phyloP scores from a whole-genome alignment of 305 asterid genomes.

The Fraxinus baroniana region DNA sequence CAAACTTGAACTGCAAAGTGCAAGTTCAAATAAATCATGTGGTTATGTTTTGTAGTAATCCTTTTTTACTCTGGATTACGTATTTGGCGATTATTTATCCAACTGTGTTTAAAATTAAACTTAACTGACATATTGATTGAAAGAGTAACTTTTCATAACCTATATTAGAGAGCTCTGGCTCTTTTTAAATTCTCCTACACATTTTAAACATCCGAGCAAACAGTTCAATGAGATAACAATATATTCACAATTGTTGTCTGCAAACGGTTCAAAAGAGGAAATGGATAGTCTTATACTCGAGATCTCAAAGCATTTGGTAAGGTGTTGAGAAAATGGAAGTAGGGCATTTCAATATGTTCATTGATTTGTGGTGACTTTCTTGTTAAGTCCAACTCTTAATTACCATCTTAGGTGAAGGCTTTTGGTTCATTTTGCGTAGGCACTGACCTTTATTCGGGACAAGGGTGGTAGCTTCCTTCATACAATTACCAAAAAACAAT shows the following conservation, averaged over 20 bases:
- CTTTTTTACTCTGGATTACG: no score
- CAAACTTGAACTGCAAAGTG: no score
- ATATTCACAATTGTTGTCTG: neutral
- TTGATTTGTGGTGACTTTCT: neutral
- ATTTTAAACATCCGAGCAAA: neutral
- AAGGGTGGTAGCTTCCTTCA: neutral
- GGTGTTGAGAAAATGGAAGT: neutral
- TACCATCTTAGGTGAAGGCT: neutral
- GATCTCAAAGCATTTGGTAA: neutral
- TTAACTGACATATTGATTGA: no score
- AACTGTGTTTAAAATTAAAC: no score
- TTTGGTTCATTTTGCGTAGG: neutral
- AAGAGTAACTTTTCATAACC: no score
- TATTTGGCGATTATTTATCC: no score
- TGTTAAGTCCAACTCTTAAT: neutral
- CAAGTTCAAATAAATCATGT: no score
- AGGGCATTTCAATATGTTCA: neutral
- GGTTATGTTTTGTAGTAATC: no score
- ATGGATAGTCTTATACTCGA: neutral
- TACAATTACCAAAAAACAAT: neutral
- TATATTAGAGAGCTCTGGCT: no score
- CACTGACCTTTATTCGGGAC: neutral
- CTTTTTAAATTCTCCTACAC: no score
- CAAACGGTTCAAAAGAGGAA: neutral
- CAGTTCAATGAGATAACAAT: neutral